These are phyloP conservation scores for Oldenlandia corymbosa DNA, from an alignment of 257 asterid genomes.

Conservation along the genomic window DNA sequence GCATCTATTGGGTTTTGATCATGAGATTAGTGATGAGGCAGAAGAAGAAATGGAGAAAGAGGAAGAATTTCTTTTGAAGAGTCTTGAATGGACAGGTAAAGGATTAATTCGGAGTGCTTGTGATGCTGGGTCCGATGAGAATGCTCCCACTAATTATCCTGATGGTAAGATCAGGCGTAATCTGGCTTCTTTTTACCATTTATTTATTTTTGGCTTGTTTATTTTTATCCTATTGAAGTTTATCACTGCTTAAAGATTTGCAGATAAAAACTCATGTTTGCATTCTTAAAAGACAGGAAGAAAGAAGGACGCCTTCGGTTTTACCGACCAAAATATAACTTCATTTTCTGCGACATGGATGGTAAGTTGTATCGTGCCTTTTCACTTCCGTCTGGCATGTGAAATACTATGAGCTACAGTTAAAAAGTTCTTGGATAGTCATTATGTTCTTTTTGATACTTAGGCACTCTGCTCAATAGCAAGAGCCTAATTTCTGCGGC, in stretches of 20 bases:
- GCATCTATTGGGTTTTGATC: slow-evolving; percentile 97
- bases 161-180: slow-evolving; percentile 50
- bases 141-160: slow-evolving; percentile 31
- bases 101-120: slow-evolving; percentile 78
- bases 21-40: slow-evolving; percentile 91
- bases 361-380: slow-evolving; percentile 45
- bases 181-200: slow-evolving; percentile 12
- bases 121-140: slow-evolving; percentile 52
- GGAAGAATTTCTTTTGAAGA: slow-evolving; percentile 67
- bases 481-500: slow-evolving; percentile 63
- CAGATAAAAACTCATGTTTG: slow-evolving; percentile 49
- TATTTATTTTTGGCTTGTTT: not conserved
- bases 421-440: not conserved
- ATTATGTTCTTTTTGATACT: not conserved
- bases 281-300: slow-evolving; percentile 97
- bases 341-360: slow-evolving; percentile 98
- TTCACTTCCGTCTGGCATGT: not conserved
- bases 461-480: slow-evolving; percentile 98
- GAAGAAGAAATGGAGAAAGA: slow-evolving; percentile 94
- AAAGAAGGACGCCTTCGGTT: slow-evolving; percentile 92
- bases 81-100: slow-evolving; percentile 96
- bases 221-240: slow-evolving; percentile 23
- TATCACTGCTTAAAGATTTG: slow-evolving; percentile 35
- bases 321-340: slow-evolving; percentile 82
- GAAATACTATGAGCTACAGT: not conserved